These are phyloP conservation scores for Apiotrichum brassicae DNA, from an alignment of 1,284 basidiomycete species.

Conservation along the genomic window DNA sequence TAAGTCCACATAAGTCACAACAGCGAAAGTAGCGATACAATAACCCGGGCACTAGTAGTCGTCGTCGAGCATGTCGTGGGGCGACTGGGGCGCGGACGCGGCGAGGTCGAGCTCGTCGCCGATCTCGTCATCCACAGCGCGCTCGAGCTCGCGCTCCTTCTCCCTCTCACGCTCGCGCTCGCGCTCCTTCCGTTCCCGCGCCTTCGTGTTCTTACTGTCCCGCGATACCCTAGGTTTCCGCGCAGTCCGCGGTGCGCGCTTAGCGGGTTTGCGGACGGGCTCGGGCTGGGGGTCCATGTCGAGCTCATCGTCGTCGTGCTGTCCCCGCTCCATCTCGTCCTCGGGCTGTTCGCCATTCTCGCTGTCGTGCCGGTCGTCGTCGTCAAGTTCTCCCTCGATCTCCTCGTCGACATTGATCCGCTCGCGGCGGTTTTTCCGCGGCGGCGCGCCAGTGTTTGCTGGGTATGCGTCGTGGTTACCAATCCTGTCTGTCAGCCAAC, in stretches of 20 bases:
- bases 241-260: too few relatives aligned
- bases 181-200: not conserved
- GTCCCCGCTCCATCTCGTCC: not conserved
- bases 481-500: not conserved
- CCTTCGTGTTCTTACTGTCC: not conserved
- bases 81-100: not conserved
- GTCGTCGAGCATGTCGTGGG: constrained; percentile 4
- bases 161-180: not conserved
- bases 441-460: constrained; percentile 7
- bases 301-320: not conserved
- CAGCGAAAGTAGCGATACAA: not conserved
- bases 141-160: not conserved
- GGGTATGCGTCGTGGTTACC: constrained; percentile 11
- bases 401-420: constrained; percentile 2
- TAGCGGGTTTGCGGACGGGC: too few relatives aligned
- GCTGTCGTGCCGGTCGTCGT: not conserved
- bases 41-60: constrained; percentile 1
- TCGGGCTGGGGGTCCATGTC: too few relatives aligned
- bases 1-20: not conserved
- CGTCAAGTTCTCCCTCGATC: not conserved
- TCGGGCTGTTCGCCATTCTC: not conserved
- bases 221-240: too few relatives aligned
- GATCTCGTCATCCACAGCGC: constrained; percentile 5
- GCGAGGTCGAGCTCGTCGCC: constrained; percentile 1
- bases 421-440: not conserved